Percentiles rank a stretch among this genome's conserved stretches.
phyloP scores from a whole-genome alignment of 495 filamentous ascomycete species.

The Staphylotrichum longicolle region DNA sequence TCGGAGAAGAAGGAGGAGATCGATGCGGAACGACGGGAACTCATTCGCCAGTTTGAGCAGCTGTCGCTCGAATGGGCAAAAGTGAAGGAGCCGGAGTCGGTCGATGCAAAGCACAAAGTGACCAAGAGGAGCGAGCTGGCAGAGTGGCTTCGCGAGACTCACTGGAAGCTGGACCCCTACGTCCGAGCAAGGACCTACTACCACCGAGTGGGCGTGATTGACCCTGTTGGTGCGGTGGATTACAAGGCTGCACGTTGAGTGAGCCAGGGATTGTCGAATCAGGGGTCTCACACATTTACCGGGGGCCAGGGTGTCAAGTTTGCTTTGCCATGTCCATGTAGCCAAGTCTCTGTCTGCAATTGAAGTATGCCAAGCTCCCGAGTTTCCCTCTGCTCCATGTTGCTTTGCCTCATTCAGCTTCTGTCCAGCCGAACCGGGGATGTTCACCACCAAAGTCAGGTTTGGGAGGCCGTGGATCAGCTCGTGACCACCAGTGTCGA shows the following conservation, averaged over 20 bases:
- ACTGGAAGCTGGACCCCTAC: constrained; percentile 19
- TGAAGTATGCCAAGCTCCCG: no score
- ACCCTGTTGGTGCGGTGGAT: constrained; percentile 6
- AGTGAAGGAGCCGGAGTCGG: neutral
- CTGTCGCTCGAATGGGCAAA: constrained; percentile 15
- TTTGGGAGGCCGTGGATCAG: no score
- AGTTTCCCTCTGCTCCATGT: no score
- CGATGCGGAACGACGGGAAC: neutral
- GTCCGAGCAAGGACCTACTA: constrained; percentile 18
- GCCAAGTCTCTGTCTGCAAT: no score
- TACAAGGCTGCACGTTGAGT: constrained; percentile 9
- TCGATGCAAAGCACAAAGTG: neutral
- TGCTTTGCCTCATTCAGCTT: no score
- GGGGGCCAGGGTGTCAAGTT: no score
- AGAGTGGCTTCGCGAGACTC: constrained; percentile 1
- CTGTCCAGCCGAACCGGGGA: no score
- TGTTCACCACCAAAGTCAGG: no score
- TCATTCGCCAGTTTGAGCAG: constrained; percentile 18
- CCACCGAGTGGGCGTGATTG: constrained; percentile 13
- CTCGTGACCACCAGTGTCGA: no score
- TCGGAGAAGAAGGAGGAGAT: constrained; percentile 15
- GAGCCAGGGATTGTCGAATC: no score
- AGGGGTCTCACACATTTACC: no score
- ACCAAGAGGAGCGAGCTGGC: constrained; percentile 7
- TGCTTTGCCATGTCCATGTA: no score